phyloP scores from a whole-genome alignment of 2,329 filamentous ascomycete genomes.

The Keithomyces neogunnii region DNA sequence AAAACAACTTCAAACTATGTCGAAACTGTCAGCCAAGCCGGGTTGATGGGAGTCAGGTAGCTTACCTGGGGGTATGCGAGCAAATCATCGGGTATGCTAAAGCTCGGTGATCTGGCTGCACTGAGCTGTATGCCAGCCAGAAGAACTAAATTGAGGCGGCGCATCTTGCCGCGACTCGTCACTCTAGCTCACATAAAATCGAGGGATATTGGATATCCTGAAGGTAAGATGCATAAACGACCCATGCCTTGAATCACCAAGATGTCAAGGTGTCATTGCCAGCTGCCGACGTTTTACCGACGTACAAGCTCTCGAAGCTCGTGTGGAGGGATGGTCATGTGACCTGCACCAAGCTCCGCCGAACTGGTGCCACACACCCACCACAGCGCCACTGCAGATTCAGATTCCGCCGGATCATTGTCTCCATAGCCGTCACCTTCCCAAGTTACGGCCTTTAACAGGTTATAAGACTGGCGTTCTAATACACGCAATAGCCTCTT shows the following conservation, averaged over 20 bases:
- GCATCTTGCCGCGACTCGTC: slow-evolving; percentile 34
- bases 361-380: too few relatives aligned
- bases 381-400: too few relatives aligned
- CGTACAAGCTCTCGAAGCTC: not conserved
- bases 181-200: slow-evolving; percentile 20
- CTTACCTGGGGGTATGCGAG: slow-evolving; percentile 78
- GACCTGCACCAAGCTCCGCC: too few relatives aligned
- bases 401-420: too few relatives aligned
- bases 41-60: slow-evolving; percentile 1
- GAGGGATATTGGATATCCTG: not conserved
- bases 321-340: too few relatives aligned
- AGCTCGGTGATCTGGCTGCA: slow-evolving; percentile 45
- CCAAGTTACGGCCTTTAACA: too few relatives aligned
- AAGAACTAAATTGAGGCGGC: slow-evolving; percentile 36
- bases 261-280: slow-evolving; percentile 8
- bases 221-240: not conserved
- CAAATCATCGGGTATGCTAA: slow-evolving; percentile 84
- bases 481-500: too few relatives aligned
- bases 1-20: slow-evolving; percentile 72
- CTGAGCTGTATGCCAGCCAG: slow-evolving; percentile 36
- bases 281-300: slow-evolving; percentile 13
- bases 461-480: too few relatives aligned
- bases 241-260: not conserved
- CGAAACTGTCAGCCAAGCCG: not conserved
- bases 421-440: too few relatives aligned